Percentiles rank a stretch among this genome's conserved stretches.
phyloP scores from a whole-genome alignment of 352 stramenopile species.

The Pythium rishiriense region DNA sequence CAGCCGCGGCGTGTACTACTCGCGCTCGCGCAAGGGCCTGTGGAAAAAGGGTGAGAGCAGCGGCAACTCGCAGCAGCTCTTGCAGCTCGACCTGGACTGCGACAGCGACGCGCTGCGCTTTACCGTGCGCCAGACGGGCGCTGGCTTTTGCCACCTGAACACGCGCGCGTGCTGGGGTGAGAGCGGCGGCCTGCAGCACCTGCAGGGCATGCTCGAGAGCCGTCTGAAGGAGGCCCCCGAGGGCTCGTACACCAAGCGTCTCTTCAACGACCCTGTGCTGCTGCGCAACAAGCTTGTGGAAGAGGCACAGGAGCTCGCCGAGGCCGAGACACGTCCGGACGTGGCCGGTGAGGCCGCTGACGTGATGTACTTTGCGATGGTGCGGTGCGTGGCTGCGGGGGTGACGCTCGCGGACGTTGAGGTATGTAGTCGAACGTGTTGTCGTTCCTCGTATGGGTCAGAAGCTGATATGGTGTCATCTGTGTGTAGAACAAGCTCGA shows the following conservation, averaged over 20 bases:
- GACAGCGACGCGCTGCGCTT: conserved; percentile 95
- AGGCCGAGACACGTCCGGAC: conserved; percentile 83
- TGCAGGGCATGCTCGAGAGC: conserved; percentile 89
- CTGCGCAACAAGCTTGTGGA: conserved; percentile 97
- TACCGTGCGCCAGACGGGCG: conserved; percentile 88
- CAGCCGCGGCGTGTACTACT: conserved; percentile 94
- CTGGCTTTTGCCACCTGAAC: conserved; percentile 85
- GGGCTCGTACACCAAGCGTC: conserved; percentile 96
- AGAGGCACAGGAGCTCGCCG: conserved; percentile 93
- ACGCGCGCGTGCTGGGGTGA: conserved; percentile 94
- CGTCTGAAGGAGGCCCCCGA: conserved; percentile 85
- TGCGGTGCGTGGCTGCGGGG: conserved; percentile 89
- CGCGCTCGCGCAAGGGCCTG: conserved; percentile 85
- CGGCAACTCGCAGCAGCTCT: conserved; percentile 92
- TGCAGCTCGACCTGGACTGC: conserved; percentile 94
- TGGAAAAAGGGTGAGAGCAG: conserved; percentile 97
- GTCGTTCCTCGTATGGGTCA: not conserved
- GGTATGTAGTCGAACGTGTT: conserved; percentile 25
- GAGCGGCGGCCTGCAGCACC: conserved; percentile 79
- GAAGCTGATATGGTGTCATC: not conserved
- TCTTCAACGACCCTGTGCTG: conserved; percentile 93
- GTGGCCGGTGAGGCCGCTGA: conserved; percentile 95
- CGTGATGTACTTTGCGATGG: conserved; percentile 97
- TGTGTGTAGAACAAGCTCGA: conserved; percentile 80
- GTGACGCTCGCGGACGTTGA: conserved; percentile 93